These are phyloP conservation scores for Spirogloea muscicola DNA, from an alignment of 139 green algal species.

Conservation along the genomic window DNA sequence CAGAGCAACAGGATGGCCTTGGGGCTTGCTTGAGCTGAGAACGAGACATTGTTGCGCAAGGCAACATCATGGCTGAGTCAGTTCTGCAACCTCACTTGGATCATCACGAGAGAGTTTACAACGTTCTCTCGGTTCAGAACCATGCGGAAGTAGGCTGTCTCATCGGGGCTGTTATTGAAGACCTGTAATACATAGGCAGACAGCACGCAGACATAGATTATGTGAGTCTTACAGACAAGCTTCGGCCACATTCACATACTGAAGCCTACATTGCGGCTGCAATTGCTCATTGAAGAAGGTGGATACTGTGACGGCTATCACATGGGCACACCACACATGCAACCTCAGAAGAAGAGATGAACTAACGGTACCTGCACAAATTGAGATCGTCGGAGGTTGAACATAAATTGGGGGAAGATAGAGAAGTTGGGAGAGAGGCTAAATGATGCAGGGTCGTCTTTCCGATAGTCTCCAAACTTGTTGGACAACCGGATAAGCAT, in stretches of 20 bases:
- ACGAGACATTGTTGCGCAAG: background rate
- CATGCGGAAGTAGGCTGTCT: slow-evolving; percentile 60
- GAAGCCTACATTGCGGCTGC: background rate
- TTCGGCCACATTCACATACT: background rate
- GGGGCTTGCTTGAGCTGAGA: background rate
- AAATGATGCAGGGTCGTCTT: slow-evolving; percentile 54
- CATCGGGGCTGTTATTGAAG: slow-evolving; percentile 62
- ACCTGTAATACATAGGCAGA: slow-evolving; percentile 45
- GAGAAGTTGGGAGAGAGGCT: slow-evolving; percentile 52
- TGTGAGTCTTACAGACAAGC: background rate
- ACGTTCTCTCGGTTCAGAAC: slow-evolving; percentile 55
- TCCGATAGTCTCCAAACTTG: slow-evolving; percentile 54
- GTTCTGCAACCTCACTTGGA: slow-evolving; percentile 46
- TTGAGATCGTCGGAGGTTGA: slow-evolving; percentile 60
- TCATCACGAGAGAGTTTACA: slow-evolving; percentile 55
- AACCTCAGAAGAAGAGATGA: background rate
- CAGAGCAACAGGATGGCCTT: background rate
- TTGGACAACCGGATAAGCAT: slow-evolving; percentile 52
- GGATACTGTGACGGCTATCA: background rate
- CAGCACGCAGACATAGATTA: background rate
- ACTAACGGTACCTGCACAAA: slow-evolving; percentile 48
- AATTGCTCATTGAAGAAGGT: background rate
- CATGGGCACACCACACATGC: too few species aligned
- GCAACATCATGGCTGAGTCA: background rate
- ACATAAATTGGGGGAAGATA: slow-evolving; percentile 63